Evolutionary conservation across 2,329 filamentous ascomycete species (phyloP).

Genomic region (Didymella lethalis): DNA sequence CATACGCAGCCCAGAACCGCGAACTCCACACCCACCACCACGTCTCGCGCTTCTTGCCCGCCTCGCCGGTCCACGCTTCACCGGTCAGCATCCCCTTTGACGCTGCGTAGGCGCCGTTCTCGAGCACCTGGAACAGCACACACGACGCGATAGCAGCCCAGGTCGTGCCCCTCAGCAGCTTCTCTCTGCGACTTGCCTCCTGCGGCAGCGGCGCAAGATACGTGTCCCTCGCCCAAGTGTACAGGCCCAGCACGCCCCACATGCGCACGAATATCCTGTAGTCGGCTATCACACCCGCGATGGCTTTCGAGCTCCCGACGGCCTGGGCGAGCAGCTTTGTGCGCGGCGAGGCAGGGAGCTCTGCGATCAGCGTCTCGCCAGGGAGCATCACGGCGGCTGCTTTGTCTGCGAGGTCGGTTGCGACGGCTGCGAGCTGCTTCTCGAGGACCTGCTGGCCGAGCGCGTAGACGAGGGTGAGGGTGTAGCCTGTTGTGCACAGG

Average conservation of each 20-base stretch:
- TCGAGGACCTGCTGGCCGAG: constrained; percentile 51
- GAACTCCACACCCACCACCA: constrained; percentile 75
- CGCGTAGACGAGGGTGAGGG: constrained; percentile 52
- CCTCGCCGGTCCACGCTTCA: constrained; percentile 58
- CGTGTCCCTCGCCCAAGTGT: constrained; percentile 66
- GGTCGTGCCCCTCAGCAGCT: constrained; percentile 57
- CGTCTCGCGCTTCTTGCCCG: constrained; percentile 58
- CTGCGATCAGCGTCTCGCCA: constrained; percentile 52
- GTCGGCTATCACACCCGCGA: constrained; percentile 73
- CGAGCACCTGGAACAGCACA: constrained; percentile 76
- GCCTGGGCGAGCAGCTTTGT: constrained; percentile 47
- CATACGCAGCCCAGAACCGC: constrained; percentile 81
- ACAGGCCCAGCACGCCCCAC: constrained; percentile 78
- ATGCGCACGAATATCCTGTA: constrained; percentile 76
- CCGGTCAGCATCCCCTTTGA: constrained; percentile 71
- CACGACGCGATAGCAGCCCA: constrained; percentile 74
- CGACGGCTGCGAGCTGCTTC: constrained; percentile 45
- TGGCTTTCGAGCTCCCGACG: constrained; percentile 49
- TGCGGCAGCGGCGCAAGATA: constrained; percentile 40
- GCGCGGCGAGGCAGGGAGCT: constrained; percentile 44
- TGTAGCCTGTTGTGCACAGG: constrained; percentile 56
- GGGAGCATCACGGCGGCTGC: constrained; percentile 51
- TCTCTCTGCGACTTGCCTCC: constrained; percentile 39
- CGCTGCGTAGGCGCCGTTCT: constrained; percentile 83
- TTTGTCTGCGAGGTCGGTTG: constrained; percentile 49